Percentiles rank a stretch among this genome's conserved stretches.
Conservation (phyloP, 306 rosid genomes). For the Prunus armeniaca region DNA sequence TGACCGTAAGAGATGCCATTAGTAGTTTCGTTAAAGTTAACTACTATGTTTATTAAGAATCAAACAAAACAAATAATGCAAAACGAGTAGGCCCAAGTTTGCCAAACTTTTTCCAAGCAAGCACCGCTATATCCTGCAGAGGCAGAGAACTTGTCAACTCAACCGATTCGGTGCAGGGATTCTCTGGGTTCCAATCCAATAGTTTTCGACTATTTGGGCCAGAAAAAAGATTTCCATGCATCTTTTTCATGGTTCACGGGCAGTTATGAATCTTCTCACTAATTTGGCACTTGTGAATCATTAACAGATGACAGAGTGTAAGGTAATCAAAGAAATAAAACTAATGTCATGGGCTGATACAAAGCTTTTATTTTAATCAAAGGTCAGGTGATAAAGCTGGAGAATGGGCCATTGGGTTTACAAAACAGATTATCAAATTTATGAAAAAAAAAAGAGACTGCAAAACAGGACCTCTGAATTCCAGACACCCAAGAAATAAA, state of each 20-base stretch:
- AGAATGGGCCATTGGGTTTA: neutral
- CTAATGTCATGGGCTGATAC: neutral
- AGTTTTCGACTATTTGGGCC: neutral
- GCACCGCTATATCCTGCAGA: neutral
- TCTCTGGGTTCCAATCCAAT: neutral
- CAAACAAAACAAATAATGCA: too few species aligned
- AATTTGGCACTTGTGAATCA: neutral
- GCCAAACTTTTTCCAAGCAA: neutral
- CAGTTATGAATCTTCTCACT: neutral
- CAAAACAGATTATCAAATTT: neutral
- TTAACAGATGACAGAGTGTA: neutral
- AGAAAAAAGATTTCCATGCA: neutral
- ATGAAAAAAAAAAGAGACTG: neutral
- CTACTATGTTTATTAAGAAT: too few species aligned
- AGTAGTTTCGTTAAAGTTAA: neutral
- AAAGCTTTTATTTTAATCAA: neutral
- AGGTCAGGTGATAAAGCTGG: conserved; percentile 3
- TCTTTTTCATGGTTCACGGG: conserved; percentile 5
- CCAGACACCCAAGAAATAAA: neutral
- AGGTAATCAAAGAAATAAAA: neutral
- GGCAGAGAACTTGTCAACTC: neutral
- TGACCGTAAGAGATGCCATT: neutral
- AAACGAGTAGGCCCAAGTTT: too few species aligned
- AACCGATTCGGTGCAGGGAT: neutral
- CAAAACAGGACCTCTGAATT: neutral